Evolutionary conservation across 2,329 filamentous ascomycete species (phyloP).

Genomic region (Juglanconis juglandina): DNA sequence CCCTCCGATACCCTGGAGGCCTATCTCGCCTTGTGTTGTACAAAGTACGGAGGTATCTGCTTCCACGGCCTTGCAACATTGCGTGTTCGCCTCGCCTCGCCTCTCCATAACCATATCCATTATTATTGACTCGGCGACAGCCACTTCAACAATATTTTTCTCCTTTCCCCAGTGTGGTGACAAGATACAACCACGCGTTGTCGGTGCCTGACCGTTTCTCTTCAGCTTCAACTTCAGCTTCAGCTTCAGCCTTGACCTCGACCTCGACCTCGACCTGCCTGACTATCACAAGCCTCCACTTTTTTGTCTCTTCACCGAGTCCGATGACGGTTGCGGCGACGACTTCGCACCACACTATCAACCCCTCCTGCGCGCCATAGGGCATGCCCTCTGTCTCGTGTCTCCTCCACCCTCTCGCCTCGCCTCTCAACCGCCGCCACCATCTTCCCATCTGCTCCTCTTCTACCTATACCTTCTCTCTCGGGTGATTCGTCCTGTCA

Average conservation of each 20-base stretch:
- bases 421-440: neutral
- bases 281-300: neutral
- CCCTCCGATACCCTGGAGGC: neutral
- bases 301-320: neutral
- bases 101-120: neutral
- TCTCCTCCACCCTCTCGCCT: neutral
- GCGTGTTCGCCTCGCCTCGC: neutral
- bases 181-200: neutral
- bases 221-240: neutral
- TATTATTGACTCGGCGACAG: neutral
- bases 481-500: conserved; percentile 18
- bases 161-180: neutral
- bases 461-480: neutral
- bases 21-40: neutral
- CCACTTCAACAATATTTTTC: neutral
- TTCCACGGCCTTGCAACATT: neutral
- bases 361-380: neutral
- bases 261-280: neutral
- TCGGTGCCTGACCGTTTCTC: neutral
- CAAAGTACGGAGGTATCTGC: neutral
- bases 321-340: conserved; percentile 4
- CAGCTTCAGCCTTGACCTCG: neutral
- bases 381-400: neutral
- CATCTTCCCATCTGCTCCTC: neutral
- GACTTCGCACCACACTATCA: neutral